phyloP scores from a whole-genome alignment of 768 basidiomycete genomes.

The Leucosporidium creatinivorum region DNA sequence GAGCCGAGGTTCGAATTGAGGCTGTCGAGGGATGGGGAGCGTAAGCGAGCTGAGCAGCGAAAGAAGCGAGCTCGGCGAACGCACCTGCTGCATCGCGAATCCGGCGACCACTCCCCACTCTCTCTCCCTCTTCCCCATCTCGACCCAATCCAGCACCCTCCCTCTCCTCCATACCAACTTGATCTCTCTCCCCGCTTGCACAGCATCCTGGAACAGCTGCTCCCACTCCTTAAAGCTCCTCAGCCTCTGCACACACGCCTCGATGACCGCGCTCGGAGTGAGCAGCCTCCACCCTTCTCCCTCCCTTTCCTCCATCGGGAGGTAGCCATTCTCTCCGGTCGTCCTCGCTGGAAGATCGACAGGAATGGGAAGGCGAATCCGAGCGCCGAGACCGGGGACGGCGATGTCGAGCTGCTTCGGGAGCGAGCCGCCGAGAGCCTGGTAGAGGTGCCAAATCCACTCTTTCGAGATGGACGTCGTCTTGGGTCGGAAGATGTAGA shows the following conservation, averaged over 20 bases:
- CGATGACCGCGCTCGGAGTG: constrained; percentile 56
- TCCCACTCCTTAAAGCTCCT: constrained; percentile 57
- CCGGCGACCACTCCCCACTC: constrained; percentile 24
- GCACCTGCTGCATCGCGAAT: constrained; percentile 10
- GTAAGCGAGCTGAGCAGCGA: background rate
- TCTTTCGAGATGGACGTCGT: constrained; percentile 70
- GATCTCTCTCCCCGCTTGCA: constrained; percentile 49
- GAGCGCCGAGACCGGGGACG: constrained; percentile 51
- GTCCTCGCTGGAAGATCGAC: constrained; percentile 4
- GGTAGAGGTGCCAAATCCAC: constrained; percentile 86
- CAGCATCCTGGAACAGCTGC: constrained; percentile 52
- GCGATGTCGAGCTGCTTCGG: constrained; percentile 66
- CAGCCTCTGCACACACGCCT: constrained; percentile 56
- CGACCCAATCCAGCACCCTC: constrained; percentile 77
- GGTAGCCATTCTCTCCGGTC: background rate
- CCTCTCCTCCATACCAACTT: constrained; percentile 56
- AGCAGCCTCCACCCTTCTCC: constrained; percentile 51
- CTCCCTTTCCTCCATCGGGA: constrained; percentile 12
- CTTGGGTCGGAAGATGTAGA: constrained; percentile 79
- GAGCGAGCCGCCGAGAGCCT: constrained; percentile 61
- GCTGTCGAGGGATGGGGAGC: background rate
- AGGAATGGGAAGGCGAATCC: constrained; percentile 38
- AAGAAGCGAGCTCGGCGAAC: background rate
- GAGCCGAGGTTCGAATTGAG: constrained; percentile 41
- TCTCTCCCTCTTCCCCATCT: constrained; percentile 61